A percentile compares a stretch with the other conserved stretches of the same genome.
Evolutionary conservation across 2,329 filamentous ascomycete genomes (phyloP).

Genomic region (Chaetomium globosum): DNA sequence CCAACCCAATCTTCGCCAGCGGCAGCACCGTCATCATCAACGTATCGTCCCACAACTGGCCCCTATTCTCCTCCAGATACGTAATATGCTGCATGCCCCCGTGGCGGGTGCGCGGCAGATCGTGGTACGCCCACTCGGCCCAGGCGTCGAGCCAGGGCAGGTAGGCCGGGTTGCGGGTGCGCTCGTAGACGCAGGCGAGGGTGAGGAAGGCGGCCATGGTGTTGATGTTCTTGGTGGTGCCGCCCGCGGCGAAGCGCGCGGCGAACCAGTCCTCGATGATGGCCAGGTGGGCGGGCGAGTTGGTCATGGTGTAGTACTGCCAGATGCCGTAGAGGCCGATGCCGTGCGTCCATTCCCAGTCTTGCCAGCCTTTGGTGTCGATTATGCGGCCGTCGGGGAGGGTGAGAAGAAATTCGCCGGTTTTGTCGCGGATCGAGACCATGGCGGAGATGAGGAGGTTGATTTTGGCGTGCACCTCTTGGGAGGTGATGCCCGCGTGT

Average conservation of each 20-base stretch:
- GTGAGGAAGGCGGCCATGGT: slow-evolving; percentile 80
- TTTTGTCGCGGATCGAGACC: slow-evolving; percentile 75
- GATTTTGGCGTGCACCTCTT: slow-evolving; percentile 59
- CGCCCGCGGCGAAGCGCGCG: slow-evolving; percentile 67
- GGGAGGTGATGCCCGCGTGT: slow-evolving; percentile 51
- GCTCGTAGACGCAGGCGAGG: slow-evolving; percentile 76
- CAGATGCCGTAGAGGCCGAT: slow-evolving; percentile 79
- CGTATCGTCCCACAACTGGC: slow-evolving; percentile 83
- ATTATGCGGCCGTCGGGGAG: slow-evolving; percentile 74
- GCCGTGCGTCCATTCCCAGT: slow-evolving; percentile 83
- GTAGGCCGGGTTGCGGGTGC: slow-evolving; percentile 68
- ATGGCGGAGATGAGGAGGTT: slow-evolving; percentile 71
- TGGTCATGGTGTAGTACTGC: slow-evolving; percentile 77
- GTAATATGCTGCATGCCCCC: slow-evolving; percentile 77
- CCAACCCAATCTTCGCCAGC: slow-evolving; percentile 74
- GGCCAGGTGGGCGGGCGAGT: slow-evolving; percentile 59
- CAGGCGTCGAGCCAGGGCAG: slow-evolving; percentile 77
- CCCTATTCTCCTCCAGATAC: slow-evolving; percentile 68
- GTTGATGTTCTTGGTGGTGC: slow-evolving; percentile 83
- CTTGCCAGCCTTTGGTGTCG: slow-evolving; percentile 82
- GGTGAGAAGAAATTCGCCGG: slow-evolving; percentile 71
- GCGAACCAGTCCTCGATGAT: slow-evolving; percentile 76
- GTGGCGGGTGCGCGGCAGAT: slow-evolving; percentile 69
- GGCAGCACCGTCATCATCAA: slow-evolving; percentile 87
- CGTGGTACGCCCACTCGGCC: slow-evolving; percentile 82